Evolutionary conservation across 371 early-diverging fungal species (phyloP), one percentile per base, ranked within the genome.

Genomic region (Mortierella sp.): DNA sequence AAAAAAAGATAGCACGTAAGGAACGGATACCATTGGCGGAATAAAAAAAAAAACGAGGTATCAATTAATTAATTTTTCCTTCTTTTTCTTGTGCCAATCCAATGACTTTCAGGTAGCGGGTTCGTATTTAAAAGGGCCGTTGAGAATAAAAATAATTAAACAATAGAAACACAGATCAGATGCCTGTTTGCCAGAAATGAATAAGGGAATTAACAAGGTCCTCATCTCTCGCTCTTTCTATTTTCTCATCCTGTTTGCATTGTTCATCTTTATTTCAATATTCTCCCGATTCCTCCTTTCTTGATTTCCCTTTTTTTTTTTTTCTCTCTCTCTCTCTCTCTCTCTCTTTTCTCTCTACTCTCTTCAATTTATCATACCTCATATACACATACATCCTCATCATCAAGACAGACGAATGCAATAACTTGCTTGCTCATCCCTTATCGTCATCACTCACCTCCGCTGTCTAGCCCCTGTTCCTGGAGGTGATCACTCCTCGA

Each of bases 281-380:
- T 22, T n/a, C 26, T 43, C 17, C 47, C 17, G 31, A 32, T 37
- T 32, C 26, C 26, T 42, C 49, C 12, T 59, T 17, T 29, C 49
- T 57, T 43, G 19, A 54, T 26, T 40, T 45, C 57, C 22, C 53
- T 60, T n/a, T 43, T 42, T 58, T 61, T 61, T 49, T 17, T 45
- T 34, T 22, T 47, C 37, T 35, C 35, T 64, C 37, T 31, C 31
- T 2, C n/a, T 45, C 37, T 61, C 22, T 55, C 47, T 56, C 28
- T 32, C 22, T 29, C 28, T 26, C 55, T 55, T 55, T 22, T 55
- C 3, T 19, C 19, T 55, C 32, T n/a, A 9, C 56, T 13, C 12
- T 47, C 19, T 23, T 29, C 15, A n/a, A 8, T 34, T 51, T n/a
- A 54, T 12, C 59, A 42, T 34, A 9, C n/a, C 67, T 12, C 59